Base-by-base conservation (phyloP, 2,329 filamentous ascomycete genomes). In the Fragosphaeria purpurea region DNA sequence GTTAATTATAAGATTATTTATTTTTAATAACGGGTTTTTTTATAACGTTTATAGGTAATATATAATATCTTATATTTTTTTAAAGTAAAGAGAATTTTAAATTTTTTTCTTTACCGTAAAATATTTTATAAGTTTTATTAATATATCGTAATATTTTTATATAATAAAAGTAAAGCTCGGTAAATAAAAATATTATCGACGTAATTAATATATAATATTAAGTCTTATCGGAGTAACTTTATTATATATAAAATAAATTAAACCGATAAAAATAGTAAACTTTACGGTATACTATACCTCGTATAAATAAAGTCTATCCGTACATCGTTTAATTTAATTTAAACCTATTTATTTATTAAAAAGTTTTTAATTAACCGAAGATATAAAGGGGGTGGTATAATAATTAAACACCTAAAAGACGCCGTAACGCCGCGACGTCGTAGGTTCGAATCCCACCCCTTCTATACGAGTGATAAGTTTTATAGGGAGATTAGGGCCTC, bases 341-440 rank as follows among this genome's bases (percentile, higher is more conserved):
- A 45, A 12, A 11, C 5, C 3, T 38, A 12, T 40, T 41, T 4
- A 63, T 8, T 9, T 47, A 47, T 34, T 32, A 13, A 32, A 12
- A 41, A 32, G 31, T 5, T 5, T n/a, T 31, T 38, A 13, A 13
- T 60, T 56, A 53, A 54, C 59, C n/a, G n/a, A n/a, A n/a, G n/a
- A n/a, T n/a, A n/a, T n/a, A n/a, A n/a, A n/a, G n/a, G n/a, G n/a
- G n/a, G n/a, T n/a, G n/a, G n/a, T n/a, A n/a, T n/a, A n/a, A n/a
- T n/a, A n/a, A n/a, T n/a, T n/a, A n/a, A n/a, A n/a, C n/a, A n/a
- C n/a, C n/a, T n/a, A n/a, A n/a, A n/a, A n/a, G n/a, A n/a, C n/a
- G n/a, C n/a, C n/a, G n/a, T n/a, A n/a, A n/a, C n/a, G n/a, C n/a
- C n/a, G n/a, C n/a, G n/a, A n/a, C n/a, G n/a, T n/a, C n/a, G n/a